Evolutionary conservation across 2,329 filamentous ascomycete species (phyloP).

Genomic region (Beauveria pseudobassiana): DNA sequence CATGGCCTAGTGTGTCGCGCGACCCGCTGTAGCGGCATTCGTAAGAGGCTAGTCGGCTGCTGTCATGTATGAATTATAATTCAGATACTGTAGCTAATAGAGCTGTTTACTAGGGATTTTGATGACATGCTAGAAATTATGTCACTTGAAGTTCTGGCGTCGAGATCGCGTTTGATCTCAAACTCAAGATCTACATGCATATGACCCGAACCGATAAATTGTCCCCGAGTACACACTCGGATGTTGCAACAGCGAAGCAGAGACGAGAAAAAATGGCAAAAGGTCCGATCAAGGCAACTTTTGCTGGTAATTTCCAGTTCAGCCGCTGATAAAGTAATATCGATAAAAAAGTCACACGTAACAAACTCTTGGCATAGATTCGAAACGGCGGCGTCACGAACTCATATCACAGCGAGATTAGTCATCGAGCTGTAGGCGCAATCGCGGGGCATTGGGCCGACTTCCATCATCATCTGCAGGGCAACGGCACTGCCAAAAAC

Average conservation of each 20-base stretch:
- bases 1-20: not conserved
- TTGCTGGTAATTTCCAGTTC: no score
- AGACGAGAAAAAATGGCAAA: no score
- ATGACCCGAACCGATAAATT: no score
- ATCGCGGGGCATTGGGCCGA: not conserved
- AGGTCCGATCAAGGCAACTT: no score
- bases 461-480: not conserved
- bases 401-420: not conserved
- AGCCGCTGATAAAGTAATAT: no score
- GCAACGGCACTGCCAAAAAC: not conserved
- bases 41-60: no score
- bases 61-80: no score
- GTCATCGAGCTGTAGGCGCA: not conserved
- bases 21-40: not conserved
- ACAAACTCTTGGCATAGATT: not conserved
- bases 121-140: rapidly evolving
- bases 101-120: not conserved
- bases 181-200: no score
- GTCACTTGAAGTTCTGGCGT: no score
- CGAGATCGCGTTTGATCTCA: no score
- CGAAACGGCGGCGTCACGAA: not conserved
- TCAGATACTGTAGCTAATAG: not conserved
- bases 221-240: no score
- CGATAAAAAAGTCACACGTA: not conserved
- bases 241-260: no score